Percentiles rank a stretch among this genome's conserved stretches.
Conservation (phyloP, 768 basidiomycete species). For the Megacollybia marginata region DNA sequence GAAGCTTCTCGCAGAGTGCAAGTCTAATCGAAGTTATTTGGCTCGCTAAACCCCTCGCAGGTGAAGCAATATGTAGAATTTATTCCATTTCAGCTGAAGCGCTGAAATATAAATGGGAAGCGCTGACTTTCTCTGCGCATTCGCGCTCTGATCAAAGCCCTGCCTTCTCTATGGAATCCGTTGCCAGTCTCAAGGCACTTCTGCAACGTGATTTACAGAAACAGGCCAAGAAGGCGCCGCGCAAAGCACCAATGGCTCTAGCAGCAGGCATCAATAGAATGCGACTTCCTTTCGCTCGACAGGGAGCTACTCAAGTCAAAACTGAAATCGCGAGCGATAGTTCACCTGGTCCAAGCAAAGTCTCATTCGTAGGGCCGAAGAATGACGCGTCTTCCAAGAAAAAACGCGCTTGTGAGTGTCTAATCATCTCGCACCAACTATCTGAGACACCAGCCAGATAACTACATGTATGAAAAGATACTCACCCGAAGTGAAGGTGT, state of each 20-base stretch:
- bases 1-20: constrained; percentile 46
- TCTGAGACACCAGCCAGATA: constrained; percentile 35
- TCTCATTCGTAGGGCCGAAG: constrained; percentile 32
- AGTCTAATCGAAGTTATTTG: constrained; percentile 5
- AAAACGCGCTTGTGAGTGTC: constrained; percentile 51
- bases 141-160: constrained; percentile 26
- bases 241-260: constrained; percentile 20
- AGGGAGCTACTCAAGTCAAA: constrained; percentile 22
- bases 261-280: constrained; percentile 27
- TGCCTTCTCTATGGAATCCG: constrained; percentile 41
- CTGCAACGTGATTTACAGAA: constrained; percentile 38
- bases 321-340: constrained; percentile 23
- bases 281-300: constrained; percentile 19
- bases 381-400: constrained; percentile 29
- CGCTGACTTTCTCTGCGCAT: constrained; percentile 28
- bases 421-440: neutral
- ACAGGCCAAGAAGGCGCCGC: constrained; percentile 25
- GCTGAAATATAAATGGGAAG: constrained; percentile 68
- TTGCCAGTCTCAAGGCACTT: constrained; percentile 36
- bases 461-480: constrained; percentile 94
- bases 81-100: constrained; percentile 46
- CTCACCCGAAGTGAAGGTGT: constrained; percentile 77
- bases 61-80: constrained; percentile 55
- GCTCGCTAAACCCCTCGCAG: constrained; percentile 26
- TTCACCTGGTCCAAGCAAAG: constrained; percentile 19